Evolutionary conservation across 306 rosid species (phyloP).

Genomic region (Vigna hirtella): DNA sequence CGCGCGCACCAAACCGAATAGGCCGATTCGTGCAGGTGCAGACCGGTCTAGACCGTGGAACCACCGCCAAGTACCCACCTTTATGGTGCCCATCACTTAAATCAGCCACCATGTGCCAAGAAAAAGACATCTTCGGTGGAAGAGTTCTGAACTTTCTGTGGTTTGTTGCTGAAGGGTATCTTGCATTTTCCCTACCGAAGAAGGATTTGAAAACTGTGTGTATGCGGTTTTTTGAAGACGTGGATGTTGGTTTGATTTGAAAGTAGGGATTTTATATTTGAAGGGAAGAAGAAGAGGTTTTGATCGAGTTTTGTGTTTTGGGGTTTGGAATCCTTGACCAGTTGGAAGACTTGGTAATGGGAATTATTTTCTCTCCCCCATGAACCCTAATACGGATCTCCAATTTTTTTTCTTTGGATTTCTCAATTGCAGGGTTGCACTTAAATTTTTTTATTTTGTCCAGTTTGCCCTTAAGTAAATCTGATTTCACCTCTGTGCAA

Average conservation of each 20-base stretch:
- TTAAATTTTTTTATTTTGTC: too few relatives aligned
- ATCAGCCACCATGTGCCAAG: slow-evolving; percentile 10
- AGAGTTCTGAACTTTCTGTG: slow-evolving; percentile 38
- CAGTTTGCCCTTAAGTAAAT: too few relatives aligned
- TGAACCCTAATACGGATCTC: too few relatives aligned
- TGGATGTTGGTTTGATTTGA: slow-evolving; percentile 8
- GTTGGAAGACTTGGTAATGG: slow-evolving; percentile 40
- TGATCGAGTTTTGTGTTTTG: not conserved
- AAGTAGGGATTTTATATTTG: not conserved
- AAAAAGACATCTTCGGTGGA: slow-evolving; percentile 32
- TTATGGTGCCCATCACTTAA: slow-evolving; percentile 37
- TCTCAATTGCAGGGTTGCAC: too few relatives aligned
- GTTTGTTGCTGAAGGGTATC: slow-evolving; percentile 27
- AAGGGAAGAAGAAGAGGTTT: slow-evolving; percentile 8
- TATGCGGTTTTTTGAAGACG: not conserved
- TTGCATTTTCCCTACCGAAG: slow-evolving; percentile 45
- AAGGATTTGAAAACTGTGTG: not conserved
- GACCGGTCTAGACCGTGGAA: slow-evolving; percentile 50
- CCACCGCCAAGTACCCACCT: slow-evolving; percentile 31
- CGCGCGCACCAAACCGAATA: slow-evolving; percentile 59
- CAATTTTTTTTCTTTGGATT: too few relatives aligned
- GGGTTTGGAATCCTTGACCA: slow-evolving; percentile 36
- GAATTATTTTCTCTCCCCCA: too few relatives aligned
- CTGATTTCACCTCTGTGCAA: too few relatives aligned
- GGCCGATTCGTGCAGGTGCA: slow-evolving; percentile 64